Evolutionary conservation across 2,329 filamentous ascomycete species (phyloP).

Genomic region (Trichophyton verrucosum): DNA sequence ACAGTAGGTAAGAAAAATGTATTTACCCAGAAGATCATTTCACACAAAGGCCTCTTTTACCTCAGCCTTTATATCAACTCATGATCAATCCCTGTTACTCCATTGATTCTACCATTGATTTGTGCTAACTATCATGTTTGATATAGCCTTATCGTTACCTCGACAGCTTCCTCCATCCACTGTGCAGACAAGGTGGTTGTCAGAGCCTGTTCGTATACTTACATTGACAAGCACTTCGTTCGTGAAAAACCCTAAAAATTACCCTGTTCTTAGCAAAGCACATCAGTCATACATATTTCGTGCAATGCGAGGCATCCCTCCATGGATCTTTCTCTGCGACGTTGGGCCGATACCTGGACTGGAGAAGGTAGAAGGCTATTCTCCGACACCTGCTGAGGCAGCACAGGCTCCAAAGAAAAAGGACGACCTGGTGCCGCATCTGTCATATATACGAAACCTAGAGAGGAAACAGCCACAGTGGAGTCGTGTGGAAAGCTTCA

Average conservation of each 20-base stretch:
- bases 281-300: conserved; percentile 47
- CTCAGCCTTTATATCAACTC: background rate
- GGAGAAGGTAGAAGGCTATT: conserved; percentile 12
- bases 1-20: conserved; percentile 59
- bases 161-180: conserved; percentile 44
- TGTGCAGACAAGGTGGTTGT: conserved; percentile 51
- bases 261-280: conserved; percentile 45
- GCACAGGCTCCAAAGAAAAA: conserved; percentile 38
- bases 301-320: conserved; percentile 44
- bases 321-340: conserved; percentile 50
- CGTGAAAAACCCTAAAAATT: conserved; percentile 46
- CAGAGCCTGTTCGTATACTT: conserved; percentile 48
- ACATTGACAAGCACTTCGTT: conserved; percentile 43
- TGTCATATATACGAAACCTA: conserved; percentile 73
- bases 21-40: background rate
- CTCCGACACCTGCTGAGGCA: conserved; percentile 59
- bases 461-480: conserved; percentile 65
- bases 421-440: conserved; percentile 50
- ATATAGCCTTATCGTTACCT: conserved; percentile 45
- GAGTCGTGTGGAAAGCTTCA: conserved; percentile 52
- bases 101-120: background rate
- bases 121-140: conserved; percentile 13
- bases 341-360: conserved; percentile 43
- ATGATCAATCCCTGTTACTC: background rate
- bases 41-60: background rate